These are phyloP conservation scores for Globisporangium alternatum DNA, from an alignment of 352 stramenopile genomes.

Conservation along the genomic window DNA sequence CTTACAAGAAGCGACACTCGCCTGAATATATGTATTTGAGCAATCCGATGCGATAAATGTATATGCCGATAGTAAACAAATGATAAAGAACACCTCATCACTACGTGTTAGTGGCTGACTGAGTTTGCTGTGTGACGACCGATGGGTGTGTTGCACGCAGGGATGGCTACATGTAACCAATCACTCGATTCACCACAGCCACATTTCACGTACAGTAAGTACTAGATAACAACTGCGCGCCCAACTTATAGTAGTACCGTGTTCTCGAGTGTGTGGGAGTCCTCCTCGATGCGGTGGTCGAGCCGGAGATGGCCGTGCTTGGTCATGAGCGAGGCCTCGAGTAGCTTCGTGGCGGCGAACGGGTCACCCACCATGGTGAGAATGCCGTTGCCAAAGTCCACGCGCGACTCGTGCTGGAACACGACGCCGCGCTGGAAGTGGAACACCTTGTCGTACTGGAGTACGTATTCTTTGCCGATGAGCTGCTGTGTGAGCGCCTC, in stretches of 20 bases:
- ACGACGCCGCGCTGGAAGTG: conserved; percentile 46
- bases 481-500: conserved; percentile 49
- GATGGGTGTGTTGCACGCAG: background rate
- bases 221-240: background rate
- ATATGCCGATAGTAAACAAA: too few relatives aligned
- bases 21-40: too few relatives aligned
- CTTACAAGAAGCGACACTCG: too few relatives aligned
- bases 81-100: too few relatives aligned
- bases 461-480: conserved; percentile 54
- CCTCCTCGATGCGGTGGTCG: conserved; percentile 36
- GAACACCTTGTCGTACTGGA: conserved; percentile 75
- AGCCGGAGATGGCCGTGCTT: conserved; percentile 57
- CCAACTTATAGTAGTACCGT: conserved; percentile 13
- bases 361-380: conserved; percentile 48
- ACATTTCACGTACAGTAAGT: background rate
- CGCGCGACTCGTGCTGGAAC: conserved; percentile 55
- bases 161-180: background rate
- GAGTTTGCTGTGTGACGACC: background rate
- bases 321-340: conserved; percentile 51
- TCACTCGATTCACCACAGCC: background rate
- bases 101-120: too few relatives aligned
- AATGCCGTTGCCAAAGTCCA: conserved; percentile 51
- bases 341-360: conserved; percentile 50
- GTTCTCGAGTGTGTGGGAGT: conserved; percentile 38
- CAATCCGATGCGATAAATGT: too few relatives aligned